Conservation (phyloP, 148 eudicot species). For the Rhododendron vialii region DNA sequence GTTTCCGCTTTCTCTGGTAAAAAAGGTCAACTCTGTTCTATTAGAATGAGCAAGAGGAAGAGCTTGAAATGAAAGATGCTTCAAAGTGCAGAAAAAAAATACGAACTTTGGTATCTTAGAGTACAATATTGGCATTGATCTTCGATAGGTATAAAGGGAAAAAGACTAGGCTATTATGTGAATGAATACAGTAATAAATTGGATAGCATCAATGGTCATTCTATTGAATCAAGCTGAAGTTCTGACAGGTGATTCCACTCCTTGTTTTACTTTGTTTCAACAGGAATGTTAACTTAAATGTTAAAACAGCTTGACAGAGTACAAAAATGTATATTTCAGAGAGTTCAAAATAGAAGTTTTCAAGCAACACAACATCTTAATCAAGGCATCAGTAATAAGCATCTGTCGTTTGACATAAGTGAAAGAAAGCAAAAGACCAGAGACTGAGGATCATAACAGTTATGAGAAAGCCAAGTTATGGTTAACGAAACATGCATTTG, state of each 20-base stretch:
- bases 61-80: constrained; percentile 1
- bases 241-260: not conserved
- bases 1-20: constrained; percentile 41
- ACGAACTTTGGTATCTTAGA: not conserved
- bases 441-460: no score
- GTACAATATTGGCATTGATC: not conserved
- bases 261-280: not conserved
- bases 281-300: no score
- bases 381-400: not conserved
- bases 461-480: not conserved
- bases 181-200: not conserved
- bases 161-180: not conserved
- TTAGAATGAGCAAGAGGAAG: not conserved
- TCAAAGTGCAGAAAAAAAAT: not conserved
- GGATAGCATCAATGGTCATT: not conserved
- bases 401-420: not conserved
- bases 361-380: constrained; percentile 1
- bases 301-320: not conserved
- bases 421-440: not conserved
- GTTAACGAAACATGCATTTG: not conserved
- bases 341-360: not conserved
- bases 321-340: not conserved
- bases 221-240: not conserved
- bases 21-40: not conserved
- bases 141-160: not conserved